Base-by-base conservation (phyloP, 495 filamentous ascomycete genomes). In the Stereocaulon alpinum region DNA sequence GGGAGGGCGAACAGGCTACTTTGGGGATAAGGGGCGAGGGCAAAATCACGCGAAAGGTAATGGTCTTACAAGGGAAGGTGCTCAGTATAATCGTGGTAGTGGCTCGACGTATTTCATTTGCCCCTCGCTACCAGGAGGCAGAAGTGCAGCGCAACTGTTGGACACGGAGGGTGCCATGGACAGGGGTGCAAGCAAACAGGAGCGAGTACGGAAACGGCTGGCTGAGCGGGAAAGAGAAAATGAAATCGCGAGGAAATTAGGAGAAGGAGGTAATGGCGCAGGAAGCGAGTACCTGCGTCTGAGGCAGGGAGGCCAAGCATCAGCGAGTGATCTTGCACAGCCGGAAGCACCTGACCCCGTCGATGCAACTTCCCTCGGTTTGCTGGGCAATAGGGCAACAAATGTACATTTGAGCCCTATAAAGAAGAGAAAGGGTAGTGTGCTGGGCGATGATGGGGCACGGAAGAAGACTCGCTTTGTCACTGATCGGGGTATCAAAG, bases 381-480 rank as follows among this genome's bases (percentile, higher is more conserved):
- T 88, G 4, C 65, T 83, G 45, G 71, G 72, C 11, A 78, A 76
- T 30, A 79, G 74, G 30, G 83, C 82, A 22, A 74, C 67, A 29
- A 74, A 77, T 56, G 80, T 94, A 34, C 77, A 79, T 30, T 75
- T 97, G 37, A 83, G 84, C 60, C 89, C 90, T 10, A 76, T 84
- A 58, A 94, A 91, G 69, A 88, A 88, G 71, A 50, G 55, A 50
- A 72, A 73, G 41, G 40, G 43, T 52, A 69, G 73, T 29, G 70
- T 69, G 10, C 63, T 71, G 56, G 68, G 68, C 14, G 69, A 66
- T 29, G 66, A 71, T 56, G 71, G 68, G 47, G 68, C 69, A 22
- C 70, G 68, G 64, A 92, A 93, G 71, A 93, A 91, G 75, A 93
- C 88, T 15, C 75, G 89, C 18, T 93, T 94, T 66, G 80, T 89